Base-by-base conservation (phyloP, 2,329 filamentous ascomycete species). In the Macrophomina tecta region DNA sequence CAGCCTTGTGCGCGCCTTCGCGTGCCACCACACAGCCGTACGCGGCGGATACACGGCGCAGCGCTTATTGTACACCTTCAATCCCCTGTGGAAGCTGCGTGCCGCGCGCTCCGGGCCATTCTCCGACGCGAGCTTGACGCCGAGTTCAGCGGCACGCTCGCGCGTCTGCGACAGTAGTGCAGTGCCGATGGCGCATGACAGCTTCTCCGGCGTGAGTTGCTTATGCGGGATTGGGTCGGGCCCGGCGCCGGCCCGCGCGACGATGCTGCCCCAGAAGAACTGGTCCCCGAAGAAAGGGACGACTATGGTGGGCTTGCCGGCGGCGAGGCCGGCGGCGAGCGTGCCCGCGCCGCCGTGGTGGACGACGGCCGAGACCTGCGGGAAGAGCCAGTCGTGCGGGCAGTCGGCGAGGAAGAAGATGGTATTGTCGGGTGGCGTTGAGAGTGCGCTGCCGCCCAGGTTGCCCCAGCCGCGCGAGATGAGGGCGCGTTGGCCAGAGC, bases 201-300 rank as follows among this genome's bases (percentile, higher is more conserved):
- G 78, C 53, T 85, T 87, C 67, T 92, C 87, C 0, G 82, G 84
- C 1, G 82, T 87, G 1, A 93, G 77, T 8, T 84, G 78, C 77
- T 91, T 92, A 78, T 91, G 91, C 0, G 90, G 90, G 9, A 92
- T 84, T 58, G 77, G 79, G 1, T 90, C 85, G 66, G 81, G 78
- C 0, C 91, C 91, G 0, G 89, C 90, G 36, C 85, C 85, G 1
- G 87, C 83, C 38, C 83, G 85, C 4, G 82, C 83, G 0, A 93
- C 83, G 87, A 91, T 91, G 18, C 83, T 82, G 2, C 90, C 91
- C 91, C 91, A 93, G 74, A 93, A 93, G 58, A 89, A 85, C 75
- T 93, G 91, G 73, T 93, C 91, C 2, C 91, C 91, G 70, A 93
- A 93, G 78, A 93, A 93, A 0, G 91, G 91, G 1, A 93, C 89